phyloP scores from a whole-genome alignment of 768 basidiomycete genomes.

The Mycena vitilis region DNA sequence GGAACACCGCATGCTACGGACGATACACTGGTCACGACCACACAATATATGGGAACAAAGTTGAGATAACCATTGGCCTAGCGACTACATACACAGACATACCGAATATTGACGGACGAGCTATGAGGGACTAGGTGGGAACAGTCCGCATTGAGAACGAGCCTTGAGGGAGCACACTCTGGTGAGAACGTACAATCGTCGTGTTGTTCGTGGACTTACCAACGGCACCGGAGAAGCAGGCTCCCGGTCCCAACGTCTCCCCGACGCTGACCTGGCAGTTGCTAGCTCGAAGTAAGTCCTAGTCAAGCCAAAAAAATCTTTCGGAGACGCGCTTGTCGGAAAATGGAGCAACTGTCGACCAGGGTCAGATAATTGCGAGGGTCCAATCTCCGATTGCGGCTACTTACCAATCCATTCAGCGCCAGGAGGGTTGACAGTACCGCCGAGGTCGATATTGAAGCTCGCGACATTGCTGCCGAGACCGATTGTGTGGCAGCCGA shows the following conservation, averaged over 20 bases:
- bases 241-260: neutral
- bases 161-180: neutral
- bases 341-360: neutral
- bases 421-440: neutral
- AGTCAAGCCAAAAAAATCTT: neutral
- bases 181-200: neutral
- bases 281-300: neutral
- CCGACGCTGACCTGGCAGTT: neutral
- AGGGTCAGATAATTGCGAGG: neutral
- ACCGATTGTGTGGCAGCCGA: neutral
- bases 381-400: neutral
- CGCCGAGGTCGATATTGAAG: neutral
- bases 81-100: no score
- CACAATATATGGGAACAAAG: no score
- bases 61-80: no score
- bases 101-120: no score
- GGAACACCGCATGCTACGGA: no score
- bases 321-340: neutral
- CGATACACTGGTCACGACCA: no score
- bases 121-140: neutral
- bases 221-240: neutral
- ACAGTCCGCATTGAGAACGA: neutral
- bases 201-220: neutral
- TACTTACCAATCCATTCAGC: neutral
- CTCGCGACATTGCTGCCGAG: neutral